phyloP scores from a whole-genome alignment of 1,139 yeast genomes.

The Suhomyces terraborum region DNA sequence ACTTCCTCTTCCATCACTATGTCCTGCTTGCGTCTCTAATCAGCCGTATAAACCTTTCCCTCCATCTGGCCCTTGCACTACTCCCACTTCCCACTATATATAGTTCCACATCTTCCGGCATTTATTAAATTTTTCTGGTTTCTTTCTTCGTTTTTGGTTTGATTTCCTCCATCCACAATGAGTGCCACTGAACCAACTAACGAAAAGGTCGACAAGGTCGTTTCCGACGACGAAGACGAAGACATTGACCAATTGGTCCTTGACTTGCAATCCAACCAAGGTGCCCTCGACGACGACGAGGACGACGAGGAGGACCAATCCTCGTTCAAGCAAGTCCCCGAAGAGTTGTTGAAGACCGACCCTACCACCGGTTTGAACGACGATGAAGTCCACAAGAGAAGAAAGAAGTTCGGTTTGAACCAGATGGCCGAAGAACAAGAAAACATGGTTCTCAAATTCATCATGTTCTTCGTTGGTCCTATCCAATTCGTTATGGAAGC shows the following conservation, averaged over 20 bases:
- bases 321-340: slow-evolving; percentile 75
- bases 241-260: slow-evolving; percentile 88
- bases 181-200: slow-evolving; percentile 55
- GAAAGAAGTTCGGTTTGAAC: slow-evolving; percentile 92
- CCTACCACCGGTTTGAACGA: slow-evolving; percentile 76
- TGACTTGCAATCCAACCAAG: slow-evolving; percentile 84
- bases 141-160: slow-evolving; percentile 15
- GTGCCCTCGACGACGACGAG: slow-evolving; percentile 41
- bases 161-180: slow-evolving; percentile 25
- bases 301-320: slow-evolving; percentile 53
- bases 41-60: slow-evolving; percentile 12
- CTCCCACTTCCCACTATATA: slow-evolving; percentile 9
- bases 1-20: slow-evolving; percentile 1
- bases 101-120: slow-evolving; percentile 6
- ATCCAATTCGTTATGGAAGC: slow-evolving; percentile 99
- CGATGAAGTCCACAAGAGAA: slow-evolving; percentile 82
- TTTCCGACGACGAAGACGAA: slow-evolving; percentile 70
- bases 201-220: slow-evolving; percentile 50
- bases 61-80: slow-evolving; percentile 1
- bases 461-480: slow-evolving; percentile 95
- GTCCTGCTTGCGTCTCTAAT: slow-evolving; percentile 9
- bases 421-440: slow-evolving; percentile 95
- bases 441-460: slow-evolving; percentile 78
- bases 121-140: slow-evolving; percentile 10
- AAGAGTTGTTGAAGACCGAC: slow-evolving; percentile 85